Percentiles rank a stretch among this genome's conserved stretches.
These are phyloP conservation scores for Phlegmacium glaucopus DNA, from an alignment of 768 basidiomycete species.

Conservation along the genomic window DNA sequence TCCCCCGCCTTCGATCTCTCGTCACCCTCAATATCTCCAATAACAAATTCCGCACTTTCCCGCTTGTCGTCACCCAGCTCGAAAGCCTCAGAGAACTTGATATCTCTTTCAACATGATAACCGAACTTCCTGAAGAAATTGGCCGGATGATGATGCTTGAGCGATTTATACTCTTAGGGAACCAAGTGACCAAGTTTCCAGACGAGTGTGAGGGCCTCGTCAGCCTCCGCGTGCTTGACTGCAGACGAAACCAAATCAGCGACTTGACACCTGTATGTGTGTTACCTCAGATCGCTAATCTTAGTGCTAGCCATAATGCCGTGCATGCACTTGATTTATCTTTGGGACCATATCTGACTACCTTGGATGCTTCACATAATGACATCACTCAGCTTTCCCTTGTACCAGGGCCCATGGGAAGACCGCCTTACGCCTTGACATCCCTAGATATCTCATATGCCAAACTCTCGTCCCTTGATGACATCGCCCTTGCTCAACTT, in stretches of 20 bases:
- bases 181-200: constrained; percentile 73
- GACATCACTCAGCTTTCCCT: constrained; percentile 81
- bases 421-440: constrained; percentile 40
- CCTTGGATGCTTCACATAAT: constrained; percentile 80
- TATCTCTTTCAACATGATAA: constrained; percentile 90
- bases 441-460: constrained; percentile 83
- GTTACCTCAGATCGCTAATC: constrained; percentile 62
- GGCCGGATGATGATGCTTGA: constrained; percentile 67
- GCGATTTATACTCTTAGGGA: constrained; percentile 79
- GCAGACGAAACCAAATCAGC: constrained; percentile 77
- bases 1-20: constrained; percentile 68
- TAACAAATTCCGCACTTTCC: constrained; percentile 83
- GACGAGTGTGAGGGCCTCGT: constrained; percentile 50
- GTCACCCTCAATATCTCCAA: constrained; percentile 90
- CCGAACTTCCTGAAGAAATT: constrained; percentile 76
- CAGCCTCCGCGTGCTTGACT: constrained; percentile 72
- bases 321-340: constrained; percentile 79
- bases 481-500: constrained; percentile 68
- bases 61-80: constrained; percentile 72
- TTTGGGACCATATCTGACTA: constrained; percentile 60
- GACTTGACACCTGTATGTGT: constrained; percentile 69
- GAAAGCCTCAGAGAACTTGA: constrained; percentile 79
- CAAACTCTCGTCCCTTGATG: constrained; percentile 82
- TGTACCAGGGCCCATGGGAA: constrained; percentile 40
- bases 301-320: constrained; percentile 81